phyloP scores from a whole-genome alignment of 1,284 basidiomycete species.

The Ustilago vetiveriae region DNA sequence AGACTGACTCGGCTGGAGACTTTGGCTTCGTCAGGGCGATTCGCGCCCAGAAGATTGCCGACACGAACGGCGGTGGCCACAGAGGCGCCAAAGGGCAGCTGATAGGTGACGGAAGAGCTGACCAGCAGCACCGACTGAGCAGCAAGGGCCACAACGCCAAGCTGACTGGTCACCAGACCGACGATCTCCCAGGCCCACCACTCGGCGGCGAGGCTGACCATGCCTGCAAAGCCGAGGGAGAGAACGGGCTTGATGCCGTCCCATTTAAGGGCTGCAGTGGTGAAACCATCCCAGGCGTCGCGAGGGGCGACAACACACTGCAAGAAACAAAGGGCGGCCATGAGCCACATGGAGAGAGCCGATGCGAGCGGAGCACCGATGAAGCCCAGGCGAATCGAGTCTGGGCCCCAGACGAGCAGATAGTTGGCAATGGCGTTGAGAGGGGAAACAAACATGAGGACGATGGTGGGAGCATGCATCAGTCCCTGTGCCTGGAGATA shows the following conservation, averaged over 20 bases:
- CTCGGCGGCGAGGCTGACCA: slow-evolving; percentile 79
- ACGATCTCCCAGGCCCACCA: slow-evolving; percentile 92
- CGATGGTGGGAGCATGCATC: slow-evolving; percentile 85
- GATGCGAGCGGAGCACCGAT: slow-evolving; percentile 92
- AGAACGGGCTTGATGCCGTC: slow-evolving; percentile 49
- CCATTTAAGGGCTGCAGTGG: slow-evolving; percentile 66
- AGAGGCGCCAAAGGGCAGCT: slow-evolving; percentile 82
- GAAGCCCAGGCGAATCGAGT: slow-evolving; percentile 77
- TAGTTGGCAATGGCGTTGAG: slow-evolving; percentile 86
- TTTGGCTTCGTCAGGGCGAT: slow-evolving; percentile 63
- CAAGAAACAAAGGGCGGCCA: slow-evolving; percentile 69
- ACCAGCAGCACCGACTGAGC: slow-evolving; percentile 78
- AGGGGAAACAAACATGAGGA: slow-evolving; percentile 84
- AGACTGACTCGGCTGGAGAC: slow-evolving; percentile 62
- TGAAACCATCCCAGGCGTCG: slow-evolving; percentile 86
- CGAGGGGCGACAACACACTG: slow-evolving; percentile 73
- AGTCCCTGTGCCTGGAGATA: slow-evolving; percentile 72
- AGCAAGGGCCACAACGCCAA: slow-evolving; percentile 70
- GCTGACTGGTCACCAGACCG: slow-evolving; percentile 63
- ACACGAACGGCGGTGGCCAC: slow-evolving; percentile 84
- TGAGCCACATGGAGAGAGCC: slow-evolving; percentile 85
- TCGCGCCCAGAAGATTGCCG: slow-evolving; percentile 70
- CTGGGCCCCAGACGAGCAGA: slow-evolving; percentile 73
- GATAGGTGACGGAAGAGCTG: slow-evolving; percentile 79
- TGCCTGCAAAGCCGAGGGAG: slow-evolving; percentile 56